These are phyloP conservation scores for Phalaenopsis equestris DNA, from an alignment of 106 monocot genomes.

Conservation along the genomic window DNA sequence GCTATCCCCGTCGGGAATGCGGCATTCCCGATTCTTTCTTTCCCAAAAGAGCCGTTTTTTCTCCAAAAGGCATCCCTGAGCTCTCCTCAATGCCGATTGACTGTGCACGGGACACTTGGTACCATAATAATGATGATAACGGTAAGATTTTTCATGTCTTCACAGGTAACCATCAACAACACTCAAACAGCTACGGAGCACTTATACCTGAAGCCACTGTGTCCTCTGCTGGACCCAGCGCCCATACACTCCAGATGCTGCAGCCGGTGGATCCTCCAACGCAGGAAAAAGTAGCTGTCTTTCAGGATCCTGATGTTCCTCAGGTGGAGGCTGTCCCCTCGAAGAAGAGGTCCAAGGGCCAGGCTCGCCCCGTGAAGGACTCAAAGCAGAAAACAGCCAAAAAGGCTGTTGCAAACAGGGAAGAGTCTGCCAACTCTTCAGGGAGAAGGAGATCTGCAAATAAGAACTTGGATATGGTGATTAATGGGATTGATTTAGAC, in stretches of 20 bases:
- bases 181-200: constrained; percentile 9
- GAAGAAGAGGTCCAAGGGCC: constrained; percentile 40
- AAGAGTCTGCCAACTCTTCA: constrained; percentile 5
- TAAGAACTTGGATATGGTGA: constrained; percentile 32
- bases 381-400: constrained; percentile 59
- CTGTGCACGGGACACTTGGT: constrained; percentile 30
- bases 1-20: constrained; percentile 19
- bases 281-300: constrained; percentile 8
- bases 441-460: constrained; percentile 18
- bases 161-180: constrained; percentile 15
- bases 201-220: constrained; percentile 2
- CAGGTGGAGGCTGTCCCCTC: constrained; percentile 6
- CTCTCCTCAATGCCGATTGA: constrained; percentile 19
- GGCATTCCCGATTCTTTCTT: constrained; percentile 13
- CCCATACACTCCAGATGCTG: constrained; percentile 34
- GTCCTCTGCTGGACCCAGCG: neutral
- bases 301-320: constrained; percentile 6
- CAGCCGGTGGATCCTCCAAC: constrained; percentile 24
- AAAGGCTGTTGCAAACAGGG: constrained; percentile 17
- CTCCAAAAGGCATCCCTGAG: constrained; percentile 7
- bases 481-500: constrained; percentile 55
- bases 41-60: neutral
- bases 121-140: constrained; percentile 22
- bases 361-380: constrained; percentile 23
- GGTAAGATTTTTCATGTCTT: constrained; percentile 23